Evolutionary conservation across 2,329 filamentous ascomycete genomes (phyloP).

Genomic region (Myriosclerotinia duriaeana): DNA sequence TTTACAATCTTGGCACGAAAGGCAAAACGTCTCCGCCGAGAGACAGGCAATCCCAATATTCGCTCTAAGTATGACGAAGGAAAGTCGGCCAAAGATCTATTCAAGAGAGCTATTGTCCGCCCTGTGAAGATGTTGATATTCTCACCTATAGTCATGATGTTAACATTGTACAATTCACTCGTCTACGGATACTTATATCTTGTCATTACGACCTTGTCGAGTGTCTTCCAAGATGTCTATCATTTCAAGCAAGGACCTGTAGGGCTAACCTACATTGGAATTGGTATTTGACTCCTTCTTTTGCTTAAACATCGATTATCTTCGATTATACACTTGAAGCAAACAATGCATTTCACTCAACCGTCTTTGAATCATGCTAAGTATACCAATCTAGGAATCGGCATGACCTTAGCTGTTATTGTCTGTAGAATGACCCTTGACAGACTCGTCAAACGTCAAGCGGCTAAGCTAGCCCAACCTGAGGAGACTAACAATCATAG

Average conservation of each 20-base stretch:
- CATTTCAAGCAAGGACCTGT: neutral
- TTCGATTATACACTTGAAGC: no score
- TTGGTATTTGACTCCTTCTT: neutral
- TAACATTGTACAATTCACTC: neutral
- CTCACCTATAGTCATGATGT: neutral
- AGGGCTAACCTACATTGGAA: neutral
- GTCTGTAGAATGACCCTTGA: neutral
- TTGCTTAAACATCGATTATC: no score
- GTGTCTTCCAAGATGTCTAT: neutral
- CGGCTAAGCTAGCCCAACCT: neutral
- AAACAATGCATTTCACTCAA: no score
- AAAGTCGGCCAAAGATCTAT: slow-evolving; percentile 39
- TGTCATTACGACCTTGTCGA: neutral
- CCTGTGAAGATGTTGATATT: neutral
- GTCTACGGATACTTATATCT: neutral
- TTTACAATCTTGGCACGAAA: slow-evolving; percentile 48
- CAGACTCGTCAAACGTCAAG: neutral
- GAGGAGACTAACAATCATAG: no score
- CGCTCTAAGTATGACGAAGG: slow-evolving; percentile 46
- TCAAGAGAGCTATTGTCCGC: neutral
- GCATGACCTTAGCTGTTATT: neutral
- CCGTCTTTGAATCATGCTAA: no score
- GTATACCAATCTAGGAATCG: neutral
- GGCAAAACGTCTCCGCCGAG: slow-evolving; percentile 45
- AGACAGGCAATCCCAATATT: slow-evolving; percentile 51